These are phyloP conservation scores for Halophytophthora batemanensis DNA, from an alignment of 352 stramenopile genomes.

Conservation along the genomic window DNA sequence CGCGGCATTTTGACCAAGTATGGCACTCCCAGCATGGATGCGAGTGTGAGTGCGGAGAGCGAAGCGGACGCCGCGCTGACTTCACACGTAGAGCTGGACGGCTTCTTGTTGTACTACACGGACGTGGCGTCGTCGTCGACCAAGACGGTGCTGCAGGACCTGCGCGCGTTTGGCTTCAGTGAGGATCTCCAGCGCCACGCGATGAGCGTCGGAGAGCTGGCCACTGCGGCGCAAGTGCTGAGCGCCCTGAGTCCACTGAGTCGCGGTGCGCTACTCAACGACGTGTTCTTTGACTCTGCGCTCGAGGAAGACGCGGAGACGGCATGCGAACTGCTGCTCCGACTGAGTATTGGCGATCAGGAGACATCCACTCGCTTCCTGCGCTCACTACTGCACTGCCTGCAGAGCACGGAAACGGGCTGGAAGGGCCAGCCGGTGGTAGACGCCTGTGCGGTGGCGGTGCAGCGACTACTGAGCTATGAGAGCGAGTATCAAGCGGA, in stretches of 20 bases:
- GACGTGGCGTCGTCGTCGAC: conserved; percentile 68
- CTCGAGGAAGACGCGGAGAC: conserved; percentile 87
- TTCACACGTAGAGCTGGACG: conserved; percentile 59
- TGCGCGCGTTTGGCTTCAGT: conserved; percentile 77
- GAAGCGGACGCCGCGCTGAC: conserved; percentile 27
- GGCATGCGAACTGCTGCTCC: conserved; percentile 67
- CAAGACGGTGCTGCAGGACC: conserved; percentile 78
- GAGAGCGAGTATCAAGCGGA: conserved; percentile 56
- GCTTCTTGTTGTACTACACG: conserved; percentile 82
- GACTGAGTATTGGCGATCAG: conserved; percentile 62
- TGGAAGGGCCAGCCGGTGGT: conserved; percentile 87
- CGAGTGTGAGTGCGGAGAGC: conserved; percentile 15
- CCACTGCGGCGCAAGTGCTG: conserved; percentile 40
- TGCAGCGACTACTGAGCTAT: conserved; percentile 64
- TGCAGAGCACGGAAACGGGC: conserved; percentile 79
- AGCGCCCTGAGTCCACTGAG: conserved; percentile 54
- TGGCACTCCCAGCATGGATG: conserved; percentile 22
- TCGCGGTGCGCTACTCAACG: conserved; percentile 57
- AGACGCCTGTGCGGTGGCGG: conserved; percentile 58
- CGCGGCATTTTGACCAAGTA: conserved; percentile 71
- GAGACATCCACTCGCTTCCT: conserved; percentile 58
- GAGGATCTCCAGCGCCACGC: conserved; percentile 70
- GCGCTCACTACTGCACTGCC: conserved; percentile 67
- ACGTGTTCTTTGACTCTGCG: conserved; percentile 84
- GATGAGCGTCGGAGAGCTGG: conserved; percentile 16